A percentile compares a stretch with the other conserved stretches of the same genome.
These are phyloP conservation scores for Aristolochia contorta DNA, from an alignment of 164 flowering plant species.

Conservation along the genomic window DNA sequence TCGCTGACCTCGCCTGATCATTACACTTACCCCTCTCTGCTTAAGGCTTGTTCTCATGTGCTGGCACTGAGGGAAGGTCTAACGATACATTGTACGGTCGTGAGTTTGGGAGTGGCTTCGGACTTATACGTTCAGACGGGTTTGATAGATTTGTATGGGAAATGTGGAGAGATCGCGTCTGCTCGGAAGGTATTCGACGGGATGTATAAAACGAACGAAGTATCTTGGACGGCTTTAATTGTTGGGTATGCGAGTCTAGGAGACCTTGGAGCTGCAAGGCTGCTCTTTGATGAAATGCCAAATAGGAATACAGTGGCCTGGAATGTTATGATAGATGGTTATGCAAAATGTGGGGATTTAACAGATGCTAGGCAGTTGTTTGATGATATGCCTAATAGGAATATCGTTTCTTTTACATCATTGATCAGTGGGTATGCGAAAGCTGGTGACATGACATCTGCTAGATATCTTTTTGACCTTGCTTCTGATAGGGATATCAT, in stretches of 20 bases:
- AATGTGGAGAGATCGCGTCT: conserved; percentile 6
- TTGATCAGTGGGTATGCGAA: conserved; percentile 17
- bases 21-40: conserved; percentile 11
- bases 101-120: conserved; percentile 6
- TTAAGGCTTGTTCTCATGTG: conserved; percentile 9
- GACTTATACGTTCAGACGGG: conserved; percentile 11
- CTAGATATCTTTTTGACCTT: conserved; percentile 14
- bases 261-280: conserved; percentile 5
- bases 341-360: conserved; percentile 9
- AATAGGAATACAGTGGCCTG: conserved; percentile 7
- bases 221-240: conserved; percentile 14
- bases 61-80: conserved; percentile 3
- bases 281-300: conserved; percentile 14
- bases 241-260: conserved; percentile 7
- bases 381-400: conserved; percentile 12
- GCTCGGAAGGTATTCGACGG: conserved; percentile 12
- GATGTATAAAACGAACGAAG: conserved; percentile 11
- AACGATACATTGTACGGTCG: conserved; percentile 6
- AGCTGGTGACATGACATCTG: conserved; percentile 12
- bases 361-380: conserved; percentile 6
- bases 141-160: conserved; percentile 14
- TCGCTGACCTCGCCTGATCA: conserved; percentile 3
- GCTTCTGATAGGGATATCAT: conserved; percentile 5
- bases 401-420: conserved; percentile 8
- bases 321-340: conserved; percentile 12